Evolutionary conservation across 805 yeast species (phyloP), one percentile per base, ranked within the genome.

Genomic region (Hanseniaspora pseudoguilliermondii): DNA sequence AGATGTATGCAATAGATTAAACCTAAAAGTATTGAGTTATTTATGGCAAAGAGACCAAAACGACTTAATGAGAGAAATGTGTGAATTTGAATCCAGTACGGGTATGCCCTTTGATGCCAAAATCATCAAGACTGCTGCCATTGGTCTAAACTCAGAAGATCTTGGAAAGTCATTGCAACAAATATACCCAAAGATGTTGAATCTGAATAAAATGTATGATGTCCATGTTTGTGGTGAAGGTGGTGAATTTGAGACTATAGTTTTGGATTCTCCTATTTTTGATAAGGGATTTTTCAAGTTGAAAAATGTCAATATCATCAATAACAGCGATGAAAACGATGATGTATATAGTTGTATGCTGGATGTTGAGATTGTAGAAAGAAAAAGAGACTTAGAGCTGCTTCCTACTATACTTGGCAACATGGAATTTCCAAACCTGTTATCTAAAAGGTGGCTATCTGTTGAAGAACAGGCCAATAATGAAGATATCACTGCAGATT

Each of bases 171-270:
- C 82, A 2, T 71, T 93, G 44, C 77, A 74, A 5, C 77, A 85
- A 59, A 71, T 84, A 60, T 77, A 76, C 55, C 84, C 87, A 0
- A 75, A 71, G 0, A 67, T 93, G 65, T 60, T 72, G 13, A 71
- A 72, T 41, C 70, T 90, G 58, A 84, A 89, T 65, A 58, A 65
- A 10, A 70, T 72, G 67, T 90, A 79, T 69, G 95, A 90, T 2
- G 86, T 90, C 15, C 96, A 91, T 66, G 81, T 93, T 0, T 93
- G 98, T 71, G 99, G 99, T 15, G 99, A 93, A 72, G 99, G 99
- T 36, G 99, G 99, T 1, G 99, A 93, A 68, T 93, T 88, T 68
- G 99, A 93, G 67, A 84, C 96, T 0, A 71, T 91, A 61, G 97
- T 91, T 2, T 72, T 93, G 32, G 96, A 93, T 67, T 87, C 95